These are phyloP conservation scores for Carex parvula DNA, from an alignment of 176 grass and related monocot genomes.

Conservation along the genomic window DNA sequence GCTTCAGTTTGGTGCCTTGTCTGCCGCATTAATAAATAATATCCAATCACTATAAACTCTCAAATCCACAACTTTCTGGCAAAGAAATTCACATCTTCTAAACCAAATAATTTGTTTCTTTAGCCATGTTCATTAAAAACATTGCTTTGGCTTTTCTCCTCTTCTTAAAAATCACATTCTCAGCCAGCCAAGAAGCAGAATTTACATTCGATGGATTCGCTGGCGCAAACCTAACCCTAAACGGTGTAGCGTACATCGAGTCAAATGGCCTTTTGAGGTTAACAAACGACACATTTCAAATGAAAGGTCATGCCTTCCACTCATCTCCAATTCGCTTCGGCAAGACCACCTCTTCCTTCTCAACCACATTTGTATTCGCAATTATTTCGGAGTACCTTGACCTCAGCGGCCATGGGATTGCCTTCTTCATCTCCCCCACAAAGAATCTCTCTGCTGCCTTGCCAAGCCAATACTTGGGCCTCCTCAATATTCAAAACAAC, in stretches of 20 bases:
- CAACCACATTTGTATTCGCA: constrained; percentile 65
- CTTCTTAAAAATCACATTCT: not conserved
- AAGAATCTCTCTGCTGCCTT: constrained; percentile 29
- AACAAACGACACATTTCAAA: constrained; percentile 47
- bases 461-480: constrained; percentile 48
- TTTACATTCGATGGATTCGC: constrained; percentile 51
- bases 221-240: constrained; percentile 27
- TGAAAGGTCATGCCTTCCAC: constrained; percentile 41
- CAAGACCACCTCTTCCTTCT: constrained; percentile 54
- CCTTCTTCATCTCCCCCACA: constrained; percentile 48
- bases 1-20: not conserved
- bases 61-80: not conserved
- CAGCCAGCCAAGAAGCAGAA: constrained; percentile 5
- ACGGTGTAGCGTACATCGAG: constrained; percentile 35
- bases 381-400: constrained; percentile 38
- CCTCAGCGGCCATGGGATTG: constrained; percentile 57
- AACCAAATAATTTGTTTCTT: not conserved
- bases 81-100: not conserved
- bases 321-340: constrained; percentile 31
- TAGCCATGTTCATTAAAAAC: constrained; percentile 16
- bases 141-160: not conserved
- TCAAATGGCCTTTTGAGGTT: constrained; percentile 42
- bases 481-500: constrained; percentile 38
- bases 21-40: not conserved
- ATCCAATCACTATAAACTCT: not conserved